Percentiles rank a stretch among this genome's conserved stretches.
These are phyloP conservation scores for Harringtonia aguacate DNA, from an alignment of 2,329 filamentous ascomycete species.

Conservation along the genomic window DNA sequence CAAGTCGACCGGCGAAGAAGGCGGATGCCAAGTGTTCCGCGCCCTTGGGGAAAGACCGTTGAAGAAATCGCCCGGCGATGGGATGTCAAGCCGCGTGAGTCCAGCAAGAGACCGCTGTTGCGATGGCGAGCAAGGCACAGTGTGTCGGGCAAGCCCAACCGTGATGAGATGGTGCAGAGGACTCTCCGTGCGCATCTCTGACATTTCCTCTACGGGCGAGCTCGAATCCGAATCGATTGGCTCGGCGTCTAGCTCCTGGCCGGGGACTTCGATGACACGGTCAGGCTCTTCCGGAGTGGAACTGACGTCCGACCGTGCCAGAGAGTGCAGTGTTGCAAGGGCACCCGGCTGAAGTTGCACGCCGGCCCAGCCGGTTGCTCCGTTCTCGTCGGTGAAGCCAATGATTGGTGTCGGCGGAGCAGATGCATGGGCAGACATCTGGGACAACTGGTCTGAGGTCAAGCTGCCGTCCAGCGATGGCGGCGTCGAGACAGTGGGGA, in stretches of 20 bases:
- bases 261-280: conserved; percentile 40
- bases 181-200: conserved; percentile 42
- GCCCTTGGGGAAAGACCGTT: conserved; percentile 67
- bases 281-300: conserved; percentile 38
- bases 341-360: conserved; percentile 70
- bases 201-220: conserved; percentile 22
- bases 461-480: conserved; percentile 86
- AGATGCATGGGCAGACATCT: conserved; percentile 46
- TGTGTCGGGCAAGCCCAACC: conserved; percentile 19
- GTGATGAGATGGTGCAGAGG: conserved; percentile 37
- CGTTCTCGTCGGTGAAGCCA: conserved; percentile 41
- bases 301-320: conserved; percentile 46
- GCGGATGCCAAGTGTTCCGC: conserved; percentile 70
- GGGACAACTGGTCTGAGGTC: conserved; percentile 75
- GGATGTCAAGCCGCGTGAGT: conserved; percentile 75
- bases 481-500: conserved; percentile 68
- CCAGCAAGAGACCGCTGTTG: conserved; percentile 54
- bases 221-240: no score
- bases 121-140: conserved; percentile 29
- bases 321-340: conserved; percentile 67
- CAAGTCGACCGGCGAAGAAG: conserved; percentile 38
- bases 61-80: conserved; percentile 88
- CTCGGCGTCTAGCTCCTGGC: conserved; percentile 7
- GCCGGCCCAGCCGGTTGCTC: conserved; percentile 53
- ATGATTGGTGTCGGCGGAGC: conserved; percentile 77